Conservation (phyloP, 306 rosid species). For the Cicer bijugum region DNA sequence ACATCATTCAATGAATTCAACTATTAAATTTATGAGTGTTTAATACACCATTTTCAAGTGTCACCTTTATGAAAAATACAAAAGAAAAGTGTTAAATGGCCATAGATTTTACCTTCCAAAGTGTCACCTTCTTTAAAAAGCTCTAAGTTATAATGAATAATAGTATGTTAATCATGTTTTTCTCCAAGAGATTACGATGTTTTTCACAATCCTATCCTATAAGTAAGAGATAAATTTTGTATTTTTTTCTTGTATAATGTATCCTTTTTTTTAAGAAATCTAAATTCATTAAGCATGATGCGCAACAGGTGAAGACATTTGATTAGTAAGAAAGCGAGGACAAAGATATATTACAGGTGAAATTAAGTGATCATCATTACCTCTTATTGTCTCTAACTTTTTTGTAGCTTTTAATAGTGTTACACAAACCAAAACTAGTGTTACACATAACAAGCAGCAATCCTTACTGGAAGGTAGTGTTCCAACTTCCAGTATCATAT, state of each 20-base stretch:
- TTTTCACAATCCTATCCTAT: not conserved
- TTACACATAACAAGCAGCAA: constrained; percentile 38
- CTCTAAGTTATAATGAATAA: not conserved
- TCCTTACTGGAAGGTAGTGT: constrained; percentile 19
- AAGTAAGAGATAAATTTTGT: not conserved
- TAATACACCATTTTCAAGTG: not conserved
- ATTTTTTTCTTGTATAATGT: not conserved
- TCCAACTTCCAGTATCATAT: constrained; percentile 35
- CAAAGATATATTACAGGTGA: not conserved
- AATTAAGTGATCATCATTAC: not conserved
- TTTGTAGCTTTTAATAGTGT: constrained; percentile 1
- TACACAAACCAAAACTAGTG: constrained; percentile 32
- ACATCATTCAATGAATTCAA: too few relatives aligned
- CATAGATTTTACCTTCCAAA: too few relatives aligned
- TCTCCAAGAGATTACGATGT: not conserved
- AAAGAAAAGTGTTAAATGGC: too few relatives aligned
- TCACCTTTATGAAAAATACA: not conserved
- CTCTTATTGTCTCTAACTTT: not conserved
- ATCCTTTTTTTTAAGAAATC: not conserved
- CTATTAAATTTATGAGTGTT: not conserved
- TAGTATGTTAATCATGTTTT: not conserved
- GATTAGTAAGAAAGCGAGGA: not conserved
- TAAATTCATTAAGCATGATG: not conserved
- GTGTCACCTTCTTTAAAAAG: not conserved
- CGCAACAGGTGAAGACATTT: not conserved